Evolutionary conservation across 306 rosid species (phyloP), one percentile per base, ranked within the genome.

Genomic region (Quillaja saponaria): DNA sequence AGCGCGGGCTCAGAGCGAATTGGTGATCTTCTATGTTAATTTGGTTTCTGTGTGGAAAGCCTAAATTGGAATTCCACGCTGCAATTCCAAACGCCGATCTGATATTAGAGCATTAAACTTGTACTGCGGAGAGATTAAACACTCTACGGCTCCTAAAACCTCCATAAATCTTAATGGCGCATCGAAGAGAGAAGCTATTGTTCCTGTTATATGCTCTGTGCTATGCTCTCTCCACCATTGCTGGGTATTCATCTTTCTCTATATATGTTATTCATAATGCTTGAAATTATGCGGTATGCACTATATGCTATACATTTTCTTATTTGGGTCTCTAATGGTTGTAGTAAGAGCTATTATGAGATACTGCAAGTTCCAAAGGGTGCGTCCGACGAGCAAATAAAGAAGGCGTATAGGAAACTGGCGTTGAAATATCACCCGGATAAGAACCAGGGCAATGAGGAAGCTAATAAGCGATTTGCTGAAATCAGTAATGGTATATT

Each of bases 341-440:
- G 35, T 73, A 89, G 96, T 21, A 92, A 92, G 82, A 92, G 87
- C 66, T 92, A 83, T 59, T 92, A 92, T 28, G 99, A 92, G 44
- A 45, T 76, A 61, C 86, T 92, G 66, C 99, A 92, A 73, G 89
- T 92, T 28, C 82, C 87, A 9, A 83, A 81, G 63, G 89, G 91
- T 66, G 95, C 99, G 19, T 74, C 94, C 8, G 99, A 92, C 13
- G 99, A 92, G 1, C 96, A 92, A 84, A 89, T 92, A 79, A 92
- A 92, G 83, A 86, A 95, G 56, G 95, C 96, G 19, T 92, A 92
- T 66, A 69, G 99, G 74, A 92, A 89, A 72, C 94, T 92, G 3
- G 99, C 99, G 39, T 61, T 92, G 87, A 92, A 89, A 84, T 92
- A 84, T 64, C 99, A 92, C 69, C 99, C 99, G 2, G 99, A 92